phyloP scores from a whole-genome alignment of 202 grass and related monocot species.

The Digitaria exilis region DNA sequence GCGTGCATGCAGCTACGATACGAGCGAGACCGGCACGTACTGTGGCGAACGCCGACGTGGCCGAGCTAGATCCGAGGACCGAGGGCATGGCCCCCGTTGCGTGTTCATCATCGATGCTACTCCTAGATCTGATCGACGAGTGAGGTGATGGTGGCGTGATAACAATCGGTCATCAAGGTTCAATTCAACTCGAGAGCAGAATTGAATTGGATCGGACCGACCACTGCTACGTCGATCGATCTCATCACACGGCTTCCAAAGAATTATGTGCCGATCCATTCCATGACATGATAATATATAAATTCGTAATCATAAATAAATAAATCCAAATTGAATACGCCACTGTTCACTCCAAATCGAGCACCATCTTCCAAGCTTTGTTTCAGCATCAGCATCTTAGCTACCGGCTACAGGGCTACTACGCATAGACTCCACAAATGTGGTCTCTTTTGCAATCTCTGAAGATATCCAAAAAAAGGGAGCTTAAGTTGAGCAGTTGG shows the following conservation, averaged over 20 bases:
- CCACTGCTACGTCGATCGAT: neutral
- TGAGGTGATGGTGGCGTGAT: neutral
- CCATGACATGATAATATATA: neutral
- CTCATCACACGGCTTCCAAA: conserved; percentile 11
- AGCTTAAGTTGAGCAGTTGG: neutral
- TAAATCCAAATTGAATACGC: neutral
- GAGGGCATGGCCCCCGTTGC: conserved; percentile 38
- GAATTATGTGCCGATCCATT: neutral
- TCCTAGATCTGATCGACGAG: neutral
- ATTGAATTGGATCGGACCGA: neutral
- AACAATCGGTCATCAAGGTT: neutral
- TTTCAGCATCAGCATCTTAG: neutral
- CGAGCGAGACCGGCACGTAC: neutral
- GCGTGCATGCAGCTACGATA: neutral
- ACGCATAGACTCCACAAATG: neutral
- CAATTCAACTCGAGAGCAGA: neutral
- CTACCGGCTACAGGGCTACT: too few relatives aligned
- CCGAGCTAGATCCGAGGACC: neutral
- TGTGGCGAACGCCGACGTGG: neutral
- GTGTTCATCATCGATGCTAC: neutral
- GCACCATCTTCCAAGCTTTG: neutral
- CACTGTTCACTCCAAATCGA: neutral
- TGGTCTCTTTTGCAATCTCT: neutral
- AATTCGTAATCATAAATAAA: neutral
- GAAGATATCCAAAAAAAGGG: neutral